Evolutionary conservation across 495 filamentous ascomycete species (phyloP).

Genomic region (Penicillium simplicissimum): DNA sequence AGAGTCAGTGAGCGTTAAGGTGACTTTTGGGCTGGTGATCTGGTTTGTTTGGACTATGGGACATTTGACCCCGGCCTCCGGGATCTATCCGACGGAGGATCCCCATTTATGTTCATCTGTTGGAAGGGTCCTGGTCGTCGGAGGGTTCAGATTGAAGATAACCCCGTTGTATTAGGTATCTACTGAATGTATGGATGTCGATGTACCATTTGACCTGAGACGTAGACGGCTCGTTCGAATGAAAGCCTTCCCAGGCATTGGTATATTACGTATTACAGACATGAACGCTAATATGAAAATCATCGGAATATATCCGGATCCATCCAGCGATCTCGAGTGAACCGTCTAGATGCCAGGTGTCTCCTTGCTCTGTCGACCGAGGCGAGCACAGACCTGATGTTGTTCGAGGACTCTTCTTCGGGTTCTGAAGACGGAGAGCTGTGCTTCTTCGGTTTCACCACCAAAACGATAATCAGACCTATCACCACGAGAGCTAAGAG

Average conservation of each 20-base stretch:
- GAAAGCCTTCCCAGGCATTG: background rate
- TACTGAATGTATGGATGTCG: background rate
- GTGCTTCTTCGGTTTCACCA: slow-evolving; percentile 75
- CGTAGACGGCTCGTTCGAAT: background rate
- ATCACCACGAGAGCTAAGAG: slow-evolving; percentile 80
- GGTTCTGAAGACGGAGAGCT: slow-evolving; percentile 26
- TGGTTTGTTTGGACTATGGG: slow-evolving; percentile 3
- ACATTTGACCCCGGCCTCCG: background rate
- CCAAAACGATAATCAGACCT: slow-evolving; percentile 81
- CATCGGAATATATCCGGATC: slow-evolving; percentile 46
- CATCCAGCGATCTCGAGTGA: slow-evolving; percentile 38
- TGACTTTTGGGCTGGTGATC: background rate
- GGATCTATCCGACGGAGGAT: background rate
- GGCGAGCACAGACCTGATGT: slow-evolving; percentile 29
- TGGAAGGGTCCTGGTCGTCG: background rate
- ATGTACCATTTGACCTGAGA: background rate
- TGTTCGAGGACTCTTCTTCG: slow-evolving; percentile 30
- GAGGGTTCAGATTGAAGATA: background rate
- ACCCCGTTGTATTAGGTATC: background rate
- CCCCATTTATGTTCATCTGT: background rate
- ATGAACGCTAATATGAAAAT: slow-evolving; percentile 8
- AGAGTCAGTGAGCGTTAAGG: slow-evolving; percentile 12
- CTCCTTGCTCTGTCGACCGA: slow-evolving; percentile 25
- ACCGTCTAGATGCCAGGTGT: slow-evolving; percentile 25
- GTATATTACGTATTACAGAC: slow-evolving; percentile 25